A percentile compares a stretch with the other conserved stretches of the same genome.
Evolutionary conservation across 2,329 filamentous ascomycete genomes (phyloP).

Genomic region (Akanthomyces uredinophilus): DNA sequence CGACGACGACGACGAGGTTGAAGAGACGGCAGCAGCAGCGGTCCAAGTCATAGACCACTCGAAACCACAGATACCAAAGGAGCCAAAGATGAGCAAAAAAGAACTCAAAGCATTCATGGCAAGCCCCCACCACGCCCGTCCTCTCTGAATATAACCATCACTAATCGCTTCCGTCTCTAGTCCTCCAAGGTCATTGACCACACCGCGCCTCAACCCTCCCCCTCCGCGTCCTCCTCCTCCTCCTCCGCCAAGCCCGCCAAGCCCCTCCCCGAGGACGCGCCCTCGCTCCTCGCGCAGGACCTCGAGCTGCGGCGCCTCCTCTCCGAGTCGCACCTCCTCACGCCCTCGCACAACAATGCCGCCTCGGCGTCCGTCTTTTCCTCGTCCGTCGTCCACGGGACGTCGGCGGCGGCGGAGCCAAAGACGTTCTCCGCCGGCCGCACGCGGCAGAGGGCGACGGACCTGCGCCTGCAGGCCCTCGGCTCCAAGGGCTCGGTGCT

Average conservation of each 20-base stretch:
- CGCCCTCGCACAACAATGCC: conserved; percentile 32
- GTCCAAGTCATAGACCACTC: conserved; percentile 62
- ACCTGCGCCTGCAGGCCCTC: conserved; percentile 75
- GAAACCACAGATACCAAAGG: conserved; percentile 31
- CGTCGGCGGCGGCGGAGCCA: conserved; percentile 33
- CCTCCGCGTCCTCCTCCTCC: conserved; percentile 20
- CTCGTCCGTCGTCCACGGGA: conserved; percentile 34
- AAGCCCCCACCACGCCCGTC: conserved; percentile 11
- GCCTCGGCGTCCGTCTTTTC: conserved; percentile 44
- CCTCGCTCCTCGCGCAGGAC: conserved; percentile 79
- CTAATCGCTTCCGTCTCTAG: conserved; percentile 1
- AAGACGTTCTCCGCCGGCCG: conserved; percentile 55
- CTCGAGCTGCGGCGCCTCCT: conserved; percentile 87
- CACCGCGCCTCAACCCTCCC: conserved; percentile 33
- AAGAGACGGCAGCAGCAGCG: conserved; percentile 17
- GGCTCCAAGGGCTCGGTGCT: conserved; percentile 73
- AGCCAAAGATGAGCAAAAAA: conserved; percentile 53
- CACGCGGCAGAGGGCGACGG: conserved; percentile 73
- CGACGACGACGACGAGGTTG: conserved; percentile 18
- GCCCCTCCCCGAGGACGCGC: conserved; percentile 51
- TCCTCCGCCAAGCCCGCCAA: conserved; percentile 25
- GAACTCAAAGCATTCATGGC: conserved; percentile 79
- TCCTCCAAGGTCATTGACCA: conserved; percentile 40
- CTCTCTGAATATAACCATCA: conserved; percentile 4
- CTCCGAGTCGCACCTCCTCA: conserved; percentile 82